Base-by-base conservation (phyloP, 805 yeast genomes). In the Yarrowia keelungensis region DNA sequence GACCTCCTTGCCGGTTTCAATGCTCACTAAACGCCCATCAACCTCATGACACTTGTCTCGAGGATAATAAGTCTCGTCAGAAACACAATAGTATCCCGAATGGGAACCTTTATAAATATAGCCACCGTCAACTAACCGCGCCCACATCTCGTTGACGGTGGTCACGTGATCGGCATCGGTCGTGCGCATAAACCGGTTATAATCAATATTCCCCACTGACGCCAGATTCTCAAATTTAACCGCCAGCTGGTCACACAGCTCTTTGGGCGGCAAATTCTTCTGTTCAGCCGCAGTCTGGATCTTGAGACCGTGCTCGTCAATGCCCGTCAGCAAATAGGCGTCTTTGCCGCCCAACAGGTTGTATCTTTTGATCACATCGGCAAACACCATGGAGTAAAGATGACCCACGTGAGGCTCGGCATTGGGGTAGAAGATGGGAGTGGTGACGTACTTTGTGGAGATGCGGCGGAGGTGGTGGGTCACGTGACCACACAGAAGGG, bases 321-420 rank as follows among this genome's bases (percentile, higher is more conserved):
- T 93, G 0, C 99, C 99, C 0, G 98, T 95, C 74, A 93, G 84
- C 70, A 80, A 84, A 51, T 43, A 50, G 0, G 68, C 41, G 15
- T 39, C 26, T 8, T 14, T 43, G 12, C 38, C 62, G 5, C 42
- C 32, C n/a, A 65, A n/a, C 11, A 8, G 2, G 43, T 45, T 50
- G 49, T 68, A 69, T 71, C 97, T 81, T 70, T 83, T 85, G 64
- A 88, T 81, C 0, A 88, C 88, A 78, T 95, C 99, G 62, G 93
- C 87, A 54, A 95, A 78, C 0, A 92, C 81, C 90, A 92, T 90
- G 5, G 97, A 86, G 76, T 95, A 92, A 49, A 92, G 81, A 77
- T 95, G 99, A 3, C 99, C 99, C 68, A 95, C 77, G 79, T 95
- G 99, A 2, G 99, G 99, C 64, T 85, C 83, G 26, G 98, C 98